A percentile compares a stretch with the other conserved stretches of the same genome.
Conservation (phyloP, 129 eudicot genomes). For the Flaveria bidentis region DNA sequence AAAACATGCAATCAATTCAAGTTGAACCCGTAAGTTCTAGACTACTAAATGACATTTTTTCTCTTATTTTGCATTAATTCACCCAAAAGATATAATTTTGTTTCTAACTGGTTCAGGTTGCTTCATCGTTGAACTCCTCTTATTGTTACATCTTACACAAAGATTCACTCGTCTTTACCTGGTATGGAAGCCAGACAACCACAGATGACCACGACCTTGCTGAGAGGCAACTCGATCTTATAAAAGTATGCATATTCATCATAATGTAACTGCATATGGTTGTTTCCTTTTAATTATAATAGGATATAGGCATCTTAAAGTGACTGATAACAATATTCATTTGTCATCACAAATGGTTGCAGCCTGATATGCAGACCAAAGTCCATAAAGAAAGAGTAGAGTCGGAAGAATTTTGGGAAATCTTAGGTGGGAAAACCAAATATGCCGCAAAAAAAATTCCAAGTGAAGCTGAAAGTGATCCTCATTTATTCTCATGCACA, state of each 20-base stretch:
- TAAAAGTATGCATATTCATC: conserved; percentile 10
- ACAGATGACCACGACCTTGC: conserved; percentile 73
- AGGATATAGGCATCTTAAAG: not conserved
- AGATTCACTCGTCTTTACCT: conserved; percentile 60
- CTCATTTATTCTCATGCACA: conserved; percentile 83
- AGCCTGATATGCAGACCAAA: conserved; percentile 78
- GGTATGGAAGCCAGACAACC: conserved; percentile 74
- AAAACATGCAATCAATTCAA: conserved; percentile 97
- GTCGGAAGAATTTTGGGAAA: conserved; percentile 84
- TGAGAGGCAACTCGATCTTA: conserved; percentile 85
- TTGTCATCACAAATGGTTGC: conserved; percentile 40
- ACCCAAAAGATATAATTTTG: not conserved
- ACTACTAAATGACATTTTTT: not conserved
- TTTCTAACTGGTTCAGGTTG: conserved; percentile 51
- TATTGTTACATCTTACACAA: conserved; percentile 86
- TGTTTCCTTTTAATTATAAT: not conserved
- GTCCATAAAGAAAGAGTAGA: conserved; percentile 78
- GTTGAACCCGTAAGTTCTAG: conserved; percentile 68
- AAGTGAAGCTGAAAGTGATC: conserved; percentile 68
- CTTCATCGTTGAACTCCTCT: conserved; percentile 81
- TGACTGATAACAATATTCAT: conserved; percentile 7
- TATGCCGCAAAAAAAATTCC: conserved; percentile 59
- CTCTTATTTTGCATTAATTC: not conserved
- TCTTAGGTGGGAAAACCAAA: conserved; percentile 73
- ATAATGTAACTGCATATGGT: not conserved